Base-by-base conservation (phyloP, 169 alveolate genomes). In the Plasmodium cynomolgi region DNA sequence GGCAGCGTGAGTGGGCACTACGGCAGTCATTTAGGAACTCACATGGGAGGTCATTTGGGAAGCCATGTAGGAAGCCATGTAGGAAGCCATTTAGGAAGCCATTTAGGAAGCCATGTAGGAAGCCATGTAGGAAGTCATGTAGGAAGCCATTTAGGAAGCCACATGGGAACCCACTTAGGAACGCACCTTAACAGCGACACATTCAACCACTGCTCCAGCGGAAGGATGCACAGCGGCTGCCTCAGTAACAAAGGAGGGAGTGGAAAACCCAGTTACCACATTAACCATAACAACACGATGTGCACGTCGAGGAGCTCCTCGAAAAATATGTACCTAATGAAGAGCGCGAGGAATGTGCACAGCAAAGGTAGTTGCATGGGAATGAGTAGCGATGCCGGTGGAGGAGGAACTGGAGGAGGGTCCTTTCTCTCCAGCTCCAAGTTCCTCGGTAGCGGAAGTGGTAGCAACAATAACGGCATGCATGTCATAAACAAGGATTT, bases 211-310 rank as follows among this genome's bases (percentile, higher is more conserved):
- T 20, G n/a, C 73, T 13, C 15, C 23, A 34, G 41, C 73, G 86
- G 41, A 20, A 26, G 33, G 8, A 31, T 50, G 68, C 86, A 34
- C 73, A 81, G 62, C 34, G 73, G 73, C 1, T 20, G 91, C 41
- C 37, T 83, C 15, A 83, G 47, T 29, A 68, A 68, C 17, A 83
- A 83, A 9, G 81, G 72, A 4, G 80, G 37, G 20, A 72, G 34
- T 54, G 54, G 17, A 31, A 84, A 84, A 23, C n/a, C 31, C 34
- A 84, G 54, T 34, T 71, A 54, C 41, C 79, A 37, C 26, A 54
- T 86, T 13, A 86, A 86, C 47, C 93, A 86, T 77, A 86, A 37
- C 33, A 56, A 50, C 34, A 86, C 94, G 3, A 90, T 80, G 88
- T 80, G 31, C 50, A 47, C 84, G n/a, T 41, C 94, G 20, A 90